Evolutionary conservation across 1,284 basidiomycete species (phyloP).

Genomic region (Sporisorium exsertum): DNA sequence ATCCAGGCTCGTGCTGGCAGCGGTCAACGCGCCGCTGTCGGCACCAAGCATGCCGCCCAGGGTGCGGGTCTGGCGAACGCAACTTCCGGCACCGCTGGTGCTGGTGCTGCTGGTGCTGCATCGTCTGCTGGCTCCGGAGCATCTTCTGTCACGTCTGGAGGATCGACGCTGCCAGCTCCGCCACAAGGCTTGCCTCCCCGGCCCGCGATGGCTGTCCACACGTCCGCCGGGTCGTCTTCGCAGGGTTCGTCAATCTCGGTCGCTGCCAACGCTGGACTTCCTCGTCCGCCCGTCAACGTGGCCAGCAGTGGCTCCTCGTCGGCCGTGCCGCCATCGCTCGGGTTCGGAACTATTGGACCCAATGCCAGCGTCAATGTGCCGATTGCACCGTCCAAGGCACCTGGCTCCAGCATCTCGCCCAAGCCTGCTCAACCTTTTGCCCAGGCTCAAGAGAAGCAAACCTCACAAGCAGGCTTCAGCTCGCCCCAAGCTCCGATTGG

Average conservation of each 20-base stretch:
- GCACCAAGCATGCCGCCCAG: constrained; percentile 14
- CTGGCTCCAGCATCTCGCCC: constrained; percentile 36
- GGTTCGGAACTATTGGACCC: constrained; percentile 47
- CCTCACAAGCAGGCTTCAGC: constrained; percentile 10
- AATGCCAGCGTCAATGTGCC: constrained; percentile 18
- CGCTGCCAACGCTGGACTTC: constrained; percentile 49
- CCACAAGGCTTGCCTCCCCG: constrained; percentile 60
- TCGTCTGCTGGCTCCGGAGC: constrained; percentile 13
- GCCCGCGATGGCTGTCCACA: constrained; percentile 49
- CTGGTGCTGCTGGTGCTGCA: constrained; percentile 7
- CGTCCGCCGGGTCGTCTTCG: constrained; percentile 32
- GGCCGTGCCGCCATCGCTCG: constrained; percentile 22
- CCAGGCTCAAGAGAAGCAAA: constrained; percentile 31
- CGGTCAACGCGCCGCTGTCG: constrained; percentile 7
- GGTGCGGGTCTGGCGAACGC: constrained; percentile 1
- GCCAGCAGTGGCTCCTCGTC: constrained; percentile 15
- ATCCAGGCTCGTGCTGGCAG: constrained; percentile 13
- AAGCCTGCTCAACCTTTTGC: constrained; percentile 31
- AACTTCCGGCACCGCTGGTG: constrained; percentile 7
- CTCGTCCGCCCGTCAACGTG: constrained; percentile 48
- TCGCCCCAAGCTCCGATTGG: constrained; percentile 22
- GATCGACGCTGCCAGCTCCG: constrained; percentile 53
- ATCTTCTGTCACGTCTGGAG: constrained; percentile 7
- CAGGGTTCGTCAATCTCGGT: constrained; percentile 44
- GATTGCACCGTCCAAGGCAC: constrained; percentile 20